Evolutionary conservation across 2,329 filamentous ascomycete species (phyloP), one percentile per base, ranked within the genome.

Genomic region (Ophiocordyceps sinensis): DNA sequence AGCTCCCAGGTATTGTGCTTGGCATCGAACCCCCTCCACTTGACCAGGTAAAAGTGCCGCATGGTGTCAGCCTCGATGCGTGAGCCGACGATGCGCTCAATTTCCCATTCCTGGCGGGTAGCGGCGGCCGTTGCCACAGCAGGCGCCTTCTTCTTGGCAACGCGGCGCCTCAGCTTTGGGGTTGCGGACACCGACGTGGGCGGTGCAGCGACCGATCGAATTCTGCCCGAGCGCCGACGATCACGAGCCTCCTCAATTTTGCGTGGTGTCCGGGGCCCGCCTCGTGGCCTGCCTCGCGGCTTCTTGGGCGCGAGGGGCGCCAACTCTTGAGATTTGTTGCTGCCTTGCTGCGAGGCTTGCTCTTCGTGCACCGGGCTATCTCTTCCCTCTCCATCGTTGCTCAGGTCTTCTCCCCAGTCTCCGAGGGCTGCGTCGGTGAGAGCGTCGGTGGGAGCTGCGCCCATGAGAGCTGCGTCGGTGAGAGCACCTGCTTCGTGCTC

Each of bases 1-100:
- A 68, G 68, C 56, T 75, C 72, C 73, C 73, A 77, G 0, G 70
- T 74, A 43, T 67, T 73, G 1, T 68, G 51, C 15, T 57, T 53
- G 1, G 48, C 45, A 0, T 58, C 39, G 41, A 61, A 75, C 0
- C 66, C 68, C 47, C 66, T 63, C 73, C 73, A 77, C 52, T 75
- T 73, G 41, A 77, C 63, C 4, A 58, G 45, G 50, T 70, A 77
- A 49, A 64, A 53, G 45, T 62, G 56, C 44, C 61, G 51, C 44
- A 57, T 55, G 1, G 60, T 63, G 5, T 53, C 50, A 7, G 49
- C 50, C 34, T 68, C 61, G 31, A 68, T 54, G 5, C 50, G 54
- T 0, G 59, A 59, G 15, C 62, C 61, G 11, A 71, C 39, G 28
- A 75, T 68, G 3, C 52, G 48, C 48, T 75, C 70, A 0, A 75